These are phyloP conservation scores for Nitzschia sp. DNA, from an alignment of 108 stramenopile species.

Conservation along the genomic window DNA sequence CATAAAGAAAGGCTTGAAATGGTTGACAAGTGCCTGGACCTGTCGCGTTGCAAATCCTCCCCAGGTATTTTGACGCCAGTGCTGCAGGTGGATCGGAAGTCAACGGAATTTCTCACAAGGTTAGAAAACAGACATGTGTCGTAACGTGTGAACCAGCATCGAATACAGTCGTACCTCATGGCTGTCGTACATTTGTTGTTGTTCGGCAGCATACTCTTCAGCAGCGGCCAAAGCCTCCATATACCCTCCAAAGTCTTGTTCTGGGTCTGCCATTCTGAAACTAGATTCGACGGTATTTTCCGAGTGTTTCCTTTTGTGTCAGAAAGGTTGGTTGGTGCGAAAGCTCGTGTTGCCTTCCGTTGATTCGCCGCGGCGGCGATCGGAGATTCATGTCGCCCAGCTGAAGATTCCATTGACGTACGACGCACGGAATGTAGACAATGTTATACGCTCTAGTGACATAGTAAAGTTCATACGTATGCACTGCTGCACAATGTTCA, in stretches of 20 bases:
- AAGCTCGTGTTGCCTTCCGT: too few relatives aligned
- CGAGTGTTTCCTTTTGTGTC: too few relatives aligned
- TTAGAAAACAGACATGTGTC: not conserved
- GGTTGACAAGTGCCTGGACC: slow-evolving; percentile 14
- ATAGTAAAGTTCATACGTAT: too few relatives aligned
- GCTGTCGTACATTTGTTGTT: slow-evolving; percentile 2
- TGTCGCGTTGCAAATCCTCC: slow-evolving; percentile 26
- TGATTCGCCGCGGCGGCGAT: too few relatives aligned
- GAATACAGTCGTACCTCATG: slow-evolving; percentile 17
- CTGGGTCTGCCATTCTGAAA: slow-evolving; percentile 15
- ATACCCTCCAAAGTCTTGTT: slow-evolving; percentile 32
- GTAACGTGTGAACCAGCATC: not conserved
- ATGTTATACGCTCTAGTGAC: too few relatives aligned
- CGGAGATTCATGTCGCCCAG: too few relatives aligned
- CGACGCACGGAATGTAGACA: too few relatives aligned
- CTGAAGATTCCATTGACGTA: too few relatives aligned
- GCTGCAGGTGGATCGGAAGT: not conserved
- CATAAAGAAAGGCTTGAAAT: slow-evolving; percentile 25
- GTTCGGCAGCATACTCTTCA: slow-evolving; percentile 9
- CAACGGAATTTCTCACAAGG: not conserved
- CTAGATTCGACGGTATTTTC: too few relatives aligned
- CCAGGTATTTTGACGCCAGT: slow-evolving; percentile 40
- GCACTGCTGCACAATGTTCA: too few relatives aligned
- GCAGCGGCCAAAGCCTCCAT: slow-evolving; percentile 20
- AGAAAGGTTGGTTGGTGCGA: too few relatives aligned